Conservation (phyloP, 2,329 filamentous ascomycete genomes). For the Zasmidium citrigriseum region DNA sequence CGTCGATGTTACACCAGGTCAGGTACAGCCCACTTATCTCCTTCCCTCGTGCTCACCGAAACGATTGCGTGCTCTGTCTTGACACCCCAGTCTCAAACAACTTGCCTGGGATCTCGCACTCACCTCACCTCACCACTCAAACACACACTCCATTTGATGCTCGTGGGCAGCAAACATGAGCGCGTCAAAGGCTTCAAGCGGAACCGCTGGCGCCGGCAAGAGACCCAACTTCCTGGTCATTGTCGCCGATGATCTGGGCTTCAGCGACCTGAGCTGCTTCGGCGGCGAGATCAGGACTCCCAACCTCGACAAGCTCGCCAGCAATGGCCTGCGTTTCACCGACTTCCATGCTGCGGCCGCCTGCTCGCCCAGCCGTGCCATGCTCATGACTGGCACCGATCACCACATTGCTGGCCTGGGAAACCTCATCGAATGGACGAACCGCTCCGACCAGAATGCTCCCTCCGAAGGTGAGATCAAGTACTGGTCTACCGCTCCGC, state of each 20-base stretch:
- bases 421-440: slow-evolving; percentile 61
- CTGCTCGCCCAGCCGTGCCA: slow-evolving; percentile 65
- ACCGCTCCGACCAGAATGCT: slow-evolving; percentile 55
- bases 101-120: no score
- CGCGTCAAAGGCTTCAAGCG: slow-evolving; percentile 33
- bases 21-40: background rate
- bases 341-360: slow-evolving; percentile 67
- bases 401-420: slow-evolving; percentile 62
- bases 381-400: slow-evolving; percentile 68
- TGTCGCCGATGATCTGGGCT: slow-evolving; percentile 32
- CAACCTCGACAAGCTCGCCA: slow-evolving; percentile 55
- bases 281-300: slow-evolving; percentile 64
- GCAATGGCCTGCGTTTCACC: slow-evolving; percentile 58
- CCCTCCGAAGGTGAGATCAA: slow-evolving; percentile 49
- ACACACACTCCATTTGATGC: slow-evolving; percentile 23
- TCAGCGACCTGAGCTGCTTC: slow-evolving; percentile 58
- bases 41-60: background rate
- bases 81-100: background rate
- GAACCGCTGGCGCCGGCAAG: slow-evolving; percentile 37
- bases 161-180: slow-evolving; percentile 30
- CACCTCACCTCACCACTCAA: background rate
- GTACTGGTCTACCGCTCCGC: slow-evolving; percentile 53
- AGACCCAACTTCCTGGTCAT: slow-evolving; percentile 63
- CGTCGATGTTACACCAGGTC: no score
- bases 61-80: slow-evolving; percentile 9